Evolutionary conservation across 768 basidiomycete species (phyloP).

Genomic region (Termitomyces sp.): DNA sequence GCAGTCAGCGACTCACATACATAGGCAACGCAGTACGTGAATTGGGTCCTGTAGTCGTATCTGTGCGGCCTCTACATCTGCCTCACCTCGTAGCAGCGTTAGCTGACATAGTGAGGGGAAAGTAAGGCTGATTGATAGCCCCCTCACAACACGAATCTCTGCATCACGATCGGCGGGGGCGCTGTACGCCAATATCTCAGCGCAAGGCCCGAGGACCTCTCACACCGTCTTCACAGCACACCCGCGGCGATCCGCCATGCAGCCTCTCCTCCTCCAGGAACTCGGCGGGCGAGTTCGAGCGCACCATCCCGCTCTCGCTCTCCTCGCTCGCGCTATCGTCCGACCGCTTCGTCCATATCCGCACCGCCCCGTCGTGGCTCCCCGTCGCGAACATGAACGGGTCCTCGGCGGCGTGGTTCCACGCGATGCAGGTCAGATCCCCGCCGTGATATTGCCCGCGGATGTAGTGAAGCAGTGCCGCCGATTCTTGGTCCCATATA

Average conservation of each 20-base stretch:
- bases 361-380: conserved; percentile 69
- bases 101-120: conserved; percentile 8
- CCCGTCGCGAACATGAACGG: conserved; percentile 77
- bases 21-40: neutral
- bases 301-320: conserved; percentile 4
- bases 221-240: conserved; percentile 1
- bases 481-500: conserved; percentile 84
- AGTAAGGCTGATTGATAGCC: conserved; percentile 5
- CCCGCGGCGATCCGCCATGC: conserved; percentile 4
- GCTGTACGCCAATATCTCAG: neutral
- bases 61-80: neutral
- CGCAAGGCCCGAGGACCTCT: neutral
- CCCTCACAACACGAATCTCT: neutral
- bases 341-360: conserved; percentile 58
- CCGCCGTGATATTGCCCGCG: conserved; percentile 57
- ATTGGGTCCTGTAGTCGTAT: neutral
- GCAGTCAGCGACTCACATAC: neutral
- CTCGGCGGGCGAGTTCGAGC: conserved; percentile 16
- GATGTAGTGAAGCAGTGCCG: conserved; percentile 63
- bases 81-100: conserved; percentile 12
- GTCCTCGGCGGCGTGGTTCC: conserved; percentile 63
- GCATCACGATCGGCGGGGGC: neutral
- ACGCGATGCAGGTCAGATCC: conserved; percentile 76
- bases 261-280: conserved; percentile 11
- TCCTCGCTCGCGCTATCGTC: conserved; percentile 11